These are phyloP conservation scores for Pseudogymnoascus sp. DNA, from an alignment of 2,329 filamentous ascomycete genomes.

Conservation along the genomic window DNA sequence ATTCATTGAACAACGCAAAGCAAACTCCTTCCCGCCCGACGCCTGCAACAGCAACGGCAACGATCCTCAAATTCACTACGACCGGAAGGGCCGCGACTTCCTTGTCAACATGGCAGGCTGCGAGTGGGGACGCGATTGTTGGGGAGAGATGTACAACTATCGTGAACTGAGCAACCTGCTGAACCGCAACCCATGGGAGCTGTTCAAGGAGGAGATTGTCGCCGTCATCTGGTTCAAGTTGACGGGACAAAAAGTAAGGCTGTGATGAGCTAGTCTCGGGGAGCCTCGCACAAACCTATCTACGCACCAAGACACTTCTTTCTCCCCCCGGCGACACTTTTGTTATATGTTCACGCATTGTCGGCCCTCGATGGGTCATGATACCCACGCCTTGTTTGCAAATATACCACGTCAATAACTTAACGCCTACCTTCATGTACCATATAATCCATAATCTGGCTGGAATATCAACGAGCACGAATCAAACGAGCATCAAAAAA, in stretches of 20 bases:
- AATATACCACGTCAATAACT: conserved; percentile 9
- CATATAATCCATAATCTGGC: conserved; percentile 11
- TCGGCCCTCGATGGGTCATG: conserved; percentile 2
- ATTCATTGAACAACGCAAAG: conserved; percentile 82
- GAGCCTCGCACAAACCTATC: background rate
- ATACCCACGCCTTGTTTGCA: conserved; percentile 12
- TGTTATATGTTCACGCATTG: conserved; percentile 9
- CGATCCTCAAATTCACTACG: conserved; percentile 75
- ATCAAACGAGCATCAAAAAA: background rate
- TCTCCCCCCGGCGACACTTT: background rate
- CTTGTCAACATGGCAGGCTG: conserved; percentile 98
- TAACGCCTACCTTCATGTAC: conserved; percentile 10
- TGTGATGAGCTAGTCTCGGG: conserved; percentile 18
- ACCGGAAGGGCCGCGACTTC: conserved; percentile 78
- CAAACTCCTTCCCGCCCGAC: conserved; percentile 88
- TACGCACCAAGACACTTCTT: background rate
- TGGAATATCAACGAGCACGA: background rate
- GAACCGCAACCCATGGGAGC: conserved; percentile 76
- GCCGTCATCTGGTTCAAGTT: conserved; percentile 54
- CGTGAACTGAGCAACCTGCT: conserved; percentile 83
- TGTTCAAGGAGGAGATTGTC: conserved; percentile 58
- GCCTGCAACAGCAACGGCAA: conserved; percentile 74
- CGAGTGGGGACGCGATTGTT: conserved; percentile 93
- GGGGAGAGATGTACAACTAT: conserved; percentile 96
- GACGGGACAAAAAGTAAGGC: conserved; percentile 40